Evolutionary conservation across 1,284 basidiomycete genomes (phyloP), one percentile per base, ranked within the genome.

Genomic region (Athelia sp.): DNA sequence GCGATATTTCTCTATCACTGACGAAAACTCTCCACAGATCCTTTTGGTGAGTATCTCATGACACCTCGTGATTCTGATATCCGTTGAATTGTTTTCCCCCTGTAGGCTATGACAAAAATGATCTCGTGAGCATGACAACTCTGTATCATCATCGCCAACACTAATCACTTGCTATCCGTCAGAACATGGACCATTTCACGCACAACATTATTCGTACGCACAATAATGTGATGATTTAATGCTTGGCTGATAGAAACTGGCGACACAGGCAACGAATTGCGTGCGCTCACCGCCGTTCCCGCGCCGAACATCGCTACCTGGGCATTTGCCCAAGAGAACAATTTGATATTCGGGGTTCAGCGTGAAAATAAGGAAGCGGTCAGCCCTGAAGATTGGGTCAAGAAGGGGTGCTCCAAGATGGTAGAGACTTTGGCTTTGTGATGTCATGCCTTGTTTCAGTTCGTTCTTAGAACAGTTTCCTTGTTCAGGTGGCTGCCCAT

Each of bases 181-280:
- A 79, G 76, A 80, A 82, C 61, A 70, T 82, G 58, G 82, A 84
- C 58, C 78, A 84, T 62, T 84, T 84, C 62, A 83, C 81, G 19
- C 68, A 76, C 51, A 79, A 76, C 59, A 81, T 84, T 61, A 84
- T 85, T 56, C 76, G 79, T 74, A 59, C 57, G 69, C 22, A n/a
- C n/a, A n/a, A n/a, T n/a, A n/a, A n/a, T n/a, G n/a, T n/a, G n/a
- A 13, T 44, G 23, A 21, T 38, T 38, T 49, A 36, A 31, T 40
- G 9, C 26, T 13, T 29, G 26, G 6, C 26, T 29, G 11, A 22
- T 36, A 52, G 21, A 23, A 43, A 34, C 24, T 14, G 22, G 23
- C 45, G 31, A 23, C 52, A 29, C 4, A 77, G 76, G 72, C 45
- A 77, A 77, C 56, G 83, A 84, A 61, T 68, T 83, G 42, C 72